Conservation (phyloP, 768 basidiomycete genomes). For the Mycena alexandri region DNA sequence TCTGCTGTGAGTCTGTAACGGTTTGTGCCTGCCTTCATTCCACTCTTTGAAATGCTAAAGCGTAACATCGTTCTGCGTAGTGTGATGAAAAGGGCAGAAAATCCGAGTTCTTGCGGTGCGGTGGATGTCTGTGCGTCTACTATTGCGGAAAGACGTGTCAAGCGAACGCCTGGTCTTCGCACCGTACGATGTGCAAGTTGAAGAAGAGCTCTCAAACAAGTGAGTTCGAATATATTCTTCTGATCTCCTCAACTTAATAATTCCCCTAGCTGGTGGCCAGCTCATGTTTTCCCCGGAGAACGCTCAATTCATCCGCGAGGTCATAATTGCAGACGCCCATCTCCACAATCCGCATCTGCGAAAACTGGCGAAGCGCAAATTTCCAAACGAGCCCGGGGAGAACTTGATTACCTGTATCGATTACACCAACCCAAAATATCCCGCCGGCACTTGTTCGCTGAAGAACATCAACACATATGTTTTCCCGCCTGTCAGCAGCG, state of each 20-base stretch:
- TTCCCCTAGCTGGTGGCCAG: too few relatives aligned
- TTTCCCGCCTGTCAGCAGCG: constrained; percentile 24
- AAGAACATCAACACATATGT: constrained; percentile 31
- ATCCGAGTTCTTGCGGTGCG: too few relatives aligned
- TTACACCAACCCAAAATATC: constrained; percentile 30
- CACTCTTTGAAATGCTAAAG: too few relatives aligned
- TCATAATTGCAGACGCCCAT: constrained; percentile 11
- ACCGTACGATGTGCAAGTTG: constrained; percentile 21
- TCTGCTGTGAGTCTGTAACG: too few relatives aligned
- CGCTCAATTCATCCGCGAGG: constrained; percentile 22
- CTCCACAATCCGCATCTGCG: constrained; percentile 17
- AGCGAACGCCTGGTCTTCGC: constrained; percentile 25
- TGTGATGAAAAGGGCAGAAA: too few relatives aligned
- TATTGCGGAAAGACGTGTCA: constrained; percentile 21
- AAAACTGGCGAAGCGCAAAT: constrained; percentile 12
- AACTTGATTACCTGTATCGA: constrained; percentile 29
- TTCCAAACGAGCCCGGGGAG: constrained; percentile 20
- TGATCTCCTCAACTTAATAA: too few relatives aligned
- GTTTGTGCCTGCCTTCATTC: too few relatives aligned
- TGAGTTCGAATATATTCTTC: neutral
- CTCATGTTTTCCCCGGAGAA: neutral
- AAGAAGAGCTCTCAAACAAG: neutral
- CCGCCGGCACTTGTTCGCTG: constrained; percentile 30
- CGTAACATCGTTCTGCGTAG: too few relatives aligned
- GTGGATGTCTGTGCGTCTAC: too few relatives aligned